Base-by-base conservation (phyloP, 352 stramenopile genomes). In the Thalassiosira ordinaria region DNA sequence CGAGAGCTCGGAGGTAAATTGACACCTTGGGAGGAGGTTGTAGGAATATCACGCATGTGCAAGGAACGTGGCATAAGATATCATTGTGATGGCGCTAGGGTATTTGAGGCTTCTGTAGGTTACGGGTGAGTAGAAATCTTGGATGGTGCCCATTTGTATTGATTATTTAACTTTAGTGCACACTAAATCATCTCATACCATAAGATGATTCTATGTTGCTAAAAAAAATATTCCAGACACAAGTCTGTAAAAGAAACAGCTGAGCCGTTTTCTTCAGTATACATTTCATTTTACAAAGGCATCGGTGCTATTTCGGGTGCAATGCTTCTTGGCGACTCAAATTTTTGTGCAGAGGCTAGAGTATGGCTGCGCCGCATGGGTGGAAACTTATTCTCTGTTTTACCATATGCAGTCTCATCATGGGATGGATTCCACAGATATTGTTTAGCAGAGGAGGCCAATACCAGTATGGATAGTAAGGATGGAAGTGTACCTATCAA, bases 221-320 rank as follows among this genome's bases (percentile, higher is more conserved):
- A n/a, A n/a, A n/a, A n/a, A n/a, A n/a, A n/a, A n/a, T n/a, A n/a
- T 55, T 27, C 20, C 35, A 72, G 44, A 13, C 64, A 75, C 9
- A 64, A 72, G 27, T 67, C 71, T 39, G 27, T 91, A 24, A 13
- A 24, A 22, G 57, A 93, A 60, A 71, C 92, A 7, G 74, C 71
- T 4, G 18, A 59, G 13, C 76, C 85, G n/a, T 95, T 94, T 78
- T 78, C 90, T 73, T 86, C 77, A 5, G 61, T 94, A 6, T 95
- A 94, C 56, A 77, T 95, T 44, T 94, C 81, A 7, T 94, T 93
- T 67, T 94, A 94, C 57, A 94, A 95, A 67, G 88, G 88, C 31
- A 49, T 95, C 13, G 89, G 84, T 1, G 88, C 73, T 16, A 70
- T 91, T 35, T 83, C 82, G 3, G 91, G 91, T 22, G 91, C 86